Conservation (phyloP, 2,329 filamentous ascomycete species). For the Paecilomyces dactylethromorphus region DNA sequence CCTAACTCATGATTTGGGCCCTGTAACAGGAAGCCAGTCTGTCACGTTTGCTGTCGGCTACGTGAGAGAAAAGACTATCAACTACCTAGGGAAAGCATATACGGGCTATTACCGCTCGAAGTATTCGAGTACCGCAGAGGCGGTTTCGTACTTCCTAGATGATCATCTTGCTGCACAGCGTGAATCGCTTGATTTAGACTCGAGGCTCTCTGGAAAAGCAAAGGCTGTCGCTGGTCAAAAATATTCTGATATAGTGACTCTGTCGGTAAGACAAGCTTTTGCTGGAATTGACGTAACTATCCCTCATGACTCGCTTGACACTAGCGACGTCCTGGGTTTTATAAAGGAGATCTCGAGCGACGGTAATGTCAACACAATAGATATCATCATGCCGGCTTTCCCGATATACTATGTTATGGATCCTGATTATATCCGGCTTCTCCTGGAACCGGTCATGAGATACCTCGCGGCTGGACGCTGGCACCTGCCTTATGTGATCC, state of each 20-base stretch:
- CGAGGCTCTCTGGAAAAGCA: slow-evolving; percentile 20
- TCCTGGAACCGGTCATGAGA: slow-evolving; percentile 38
- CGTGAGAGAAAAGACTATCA: slow-evolving; percentile 33
- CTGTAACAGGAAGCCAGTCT: slow-evolving; percentile 16
- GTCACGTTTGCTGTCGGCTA: slow-evolving; percentile 39
- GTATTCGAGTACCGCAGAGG: slow-evolving; percentile 25
- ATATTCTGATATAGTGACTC: slow-evolving; percentile 35
- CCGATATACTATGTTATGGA: slow-evolving; percentile 38
- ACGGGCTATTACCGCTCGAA: slow-evolving; percentile 34
- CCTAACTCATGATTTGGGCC: slow-evolving; percentile 34
- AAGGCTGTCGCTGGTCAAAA: slow-evolving; percentile 27
- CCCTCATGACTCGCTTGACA: slow-evolving; percentile 24
- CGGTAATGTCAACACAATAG: slow-evolving; percentile 38
- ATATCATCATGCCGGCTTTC: slow-evolving; percentile 38
- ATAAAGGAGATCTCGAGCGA: slow-evolving; percentile 40
- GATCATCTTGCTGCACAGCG: slow-evolving; percentile 31
- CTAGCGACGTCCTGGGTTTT: slow-evolving; percentile 27
- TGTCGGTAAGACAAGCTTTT: slow-evolving; percentile 37
- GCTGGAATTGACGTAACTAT: slow-evolving; percentile 36
- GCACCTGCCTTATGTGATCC: slow-evolving; percentile 31
- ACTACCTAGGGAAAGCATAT: slow-evolving; percentile 34
- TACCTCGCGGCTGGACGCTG: slow-evolving; percentile 36
- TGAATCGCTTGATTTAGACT: slow-evolving; percentile 28
- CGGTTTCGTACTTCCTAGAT: slow-evolving; percentile 32
- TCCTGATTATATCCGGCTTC: slow-evolving; percentile 36